Base-by-base conservation (phyloP, 768 basidiomycete species). In the Mycena sanguinolenta region DNA sequence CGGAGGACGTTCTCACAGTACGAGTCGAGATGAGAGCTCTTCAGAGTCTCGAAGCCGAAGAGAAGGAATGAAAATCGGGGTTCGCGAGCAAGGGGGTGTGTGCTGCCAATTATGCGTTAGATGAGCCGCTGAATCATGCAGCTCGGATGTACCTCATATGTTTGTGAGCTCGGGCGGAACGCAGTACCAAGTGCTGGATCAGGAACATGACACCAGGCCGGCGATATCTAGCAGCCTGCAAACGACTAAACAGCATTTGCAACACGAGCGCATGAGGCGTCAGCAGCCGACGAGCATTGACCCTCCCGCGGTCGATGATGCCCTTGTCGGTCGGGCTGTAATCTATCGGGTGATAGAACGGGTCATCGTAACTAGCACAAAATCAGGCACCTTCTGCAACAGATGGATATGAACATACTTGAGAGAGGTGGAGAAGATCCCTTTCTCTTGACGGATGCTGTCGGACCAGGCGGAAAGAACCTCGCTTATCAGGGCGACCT, bases 171-270 rank as follows among this genome's bases (percentile, higher is more conserved):
- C 85, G 83, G 28, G 93, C 87, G 16, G 96, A 94, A n/a, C 93
- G 89, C 54, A 96, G 78, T 7, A 97, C 90, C n/a, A 99, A 79
- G 32, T 94, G 89, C 73, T 96, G 91, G 62, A 97, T 90, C 19
- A 97, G 85, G 61, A 92, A 86, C 87, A 98, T 95, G 42, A 99
- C 89, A 13, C 91, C 91, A 0, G 92, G 90, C 65, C 92, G 87
- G 42, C 92, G 89, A 82, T 98, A 97, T 68, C 96, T 90, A 60
- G 97, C 95, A 50, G 97, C 95, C 82, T 99, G 97, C 73, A 98
- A 86, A 52, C 96, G 91, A 78, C 95, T 98, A 67, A 96, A 90
- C 12, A 99, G 79, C 87, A 98, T 93, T 73, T 96, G 91, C 54
- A 99, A 79, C 30, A 99, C 86, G 19, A 97, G 85, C 1, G 88